Evolutionary conservation across 2,329 filamentous ascomycete genomes (phyloP).

Genomic region (Penicillium sp.): DNA sequence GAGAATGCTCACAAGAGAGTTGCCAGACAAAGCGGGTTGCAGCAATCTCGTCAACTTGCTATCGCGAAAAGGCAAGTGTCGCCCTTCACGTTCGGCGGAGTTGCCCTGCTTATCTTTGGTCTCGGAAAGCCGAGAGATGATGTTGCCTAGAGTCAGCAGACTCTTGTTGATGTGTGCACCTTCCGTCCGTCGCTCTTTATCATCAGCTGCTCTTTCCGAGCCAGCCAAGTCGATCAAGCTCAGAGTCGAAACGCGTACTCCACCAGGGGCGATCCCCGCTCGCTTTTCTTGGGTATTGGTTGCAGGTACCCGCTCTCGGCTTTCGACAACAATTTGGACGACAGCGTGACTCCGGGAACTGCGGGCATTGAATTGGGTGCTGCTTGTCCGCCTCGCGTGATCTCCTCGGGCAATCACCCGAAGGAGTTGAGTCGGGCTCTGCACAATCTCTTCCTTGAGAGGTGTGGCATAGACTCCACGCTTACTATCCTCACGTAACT

Average conservation of each 20-base stretch:
- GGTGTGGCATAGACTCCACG: slow-evolving; percentile 93
- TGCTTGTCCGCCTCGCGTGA: slow-evolving; percentile 79
- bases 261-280: slow-evolving; percentile 68
- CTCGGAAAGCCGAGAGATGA: slow-evolving; percentile 87
- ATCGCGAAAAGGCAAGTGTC: slow-evolving; percentile 93
- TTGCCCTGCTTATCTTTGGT: slow-evolving; percentile 76
- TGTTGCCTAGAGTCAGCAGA: slow-evolving; percentile 85
- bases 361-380: slow-evolving; percentile 92
- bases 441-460: slow-evolving; percentile 95
- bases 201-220: slow-evolving; percentile 91
- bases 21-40: slow-evolving; percentile 85
- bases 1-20: slow-evolving; percentile 92
- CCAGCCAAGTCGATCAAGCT: slow-evolving; percentile 95
- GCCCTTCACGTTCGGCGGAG: slow-evolving; percentile 70
- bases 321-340: slow-evolving; percentile 97
- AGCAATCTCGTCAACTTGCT: slow-evolving; percentile 92
- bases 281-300: slow-evolving; percentile 55
- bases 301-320: slow-evolving; percentile 72
- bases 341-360: slow-evolving; percentile 98
- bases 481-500: slow-evolving; percentile 92
- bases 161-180: slow-evolving; percentile 99
- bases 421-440: slow-evolving; percentile 90
- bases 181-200: slow-evolving; percentile 87
- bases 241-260: slow-evolving; percentile 88
- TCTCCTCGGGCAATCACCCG: slow-evolving; percentile 93